These are phyloP conservation scores for Podaxis sp. DNA, from an alignment of 768 basidiomycete species.

Conservation along the genomic window DNA sequence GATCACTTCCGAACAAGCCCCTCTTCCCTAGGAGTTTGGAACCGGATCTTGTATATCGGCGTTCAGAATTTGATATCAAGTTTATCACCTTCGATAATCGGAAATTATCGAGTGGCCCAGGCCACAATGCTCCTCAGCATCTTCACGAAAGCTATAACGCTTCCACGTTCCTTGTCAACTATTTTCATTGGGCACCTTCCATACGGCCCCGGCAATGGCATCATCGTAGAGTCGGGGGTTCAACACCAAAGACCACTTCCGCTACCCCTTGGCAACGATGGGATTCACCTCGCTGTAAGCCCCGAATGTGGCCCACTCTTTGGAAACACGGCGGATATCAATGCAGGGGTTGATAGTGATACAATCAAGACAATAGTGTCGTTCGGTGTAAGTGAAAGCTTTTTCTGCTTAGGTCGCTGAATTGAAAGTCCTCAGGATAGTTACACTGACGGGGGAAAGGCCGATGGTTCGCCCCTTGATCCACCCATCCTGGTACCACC, in stretches of 20 bases:
- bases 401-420: no score
- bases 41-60: no score
- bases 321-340: conserved; percentile 43
- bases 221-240: background rate
- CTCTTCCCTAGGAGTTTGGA: no score
- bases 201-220: background rate
- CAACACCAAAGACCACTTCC: conserved; percentile 4
- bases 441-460: conserved; percentile 49
- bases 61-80: no score
- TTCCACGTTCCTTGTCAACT: background rate
- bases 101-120: background rate
- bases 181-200: background rate
- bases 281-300: conserved; percentile 43
- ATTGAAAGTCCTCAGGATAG: conserved; percentile 35
- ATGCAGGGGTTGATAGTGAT: conserved; percentile 40
- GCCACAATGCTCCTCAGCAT: background rate
- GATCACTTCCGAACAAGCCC: no score
- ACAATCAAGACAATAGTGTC: conserved; percentile 25
- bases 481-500: conserved; percentile 44
- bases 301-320: conserved; percentile 41
- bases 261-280: conserved; percentile 22
- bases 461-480: conserved; percentile 44
- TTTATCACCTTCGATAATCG: no score
- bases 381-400: conserved; percentile 1
- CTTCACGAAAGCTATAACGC: background rate